Evolutionary conservation across 345 rosid species (phyloP).

Genomic region (Eucalyptus erythrocorys): DNA sequence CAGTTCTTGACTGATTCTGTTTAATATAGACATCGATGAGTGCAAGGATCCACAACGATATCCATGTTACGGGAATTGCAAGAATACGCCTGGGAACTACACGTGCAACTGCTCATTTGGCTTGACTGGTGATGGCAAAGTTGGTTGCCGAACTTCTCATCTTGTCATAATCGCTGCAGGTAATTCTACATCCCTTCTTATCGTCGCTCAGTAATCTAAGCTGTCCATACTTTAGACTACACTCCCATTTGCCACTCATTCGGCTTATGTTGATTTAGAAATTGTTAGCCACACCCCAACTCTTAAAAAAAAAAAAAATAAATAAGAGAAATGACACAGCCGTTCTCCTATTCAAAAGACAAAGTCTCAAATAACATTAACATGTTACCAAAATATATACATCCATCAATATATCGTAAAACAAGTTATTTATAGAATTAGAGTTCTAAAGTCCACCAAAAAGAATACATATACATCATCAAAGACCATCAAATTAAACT

Average conservation of each 20-base stretch:
- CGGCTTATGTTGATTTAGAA: no score
- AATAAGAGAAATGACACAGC: neutral
- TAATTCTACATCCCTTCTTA: neutral
- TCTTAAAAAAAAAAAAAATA: neutral
- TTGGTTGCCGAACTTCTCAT: neutral
- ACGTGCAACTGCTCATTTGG: neutral
- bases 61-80: neutral
- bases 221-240: neutral
- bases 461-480: neutral
- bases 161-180: neutral
- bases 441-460: neutral
- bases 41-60: neutral
- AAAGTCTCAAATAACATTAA: neutral
- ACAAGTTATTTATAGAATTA: neutral
- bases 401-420: neutral
- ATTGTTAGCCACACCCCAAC: neutral
- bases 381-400: neutral
- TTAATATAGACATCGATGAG: neutral
- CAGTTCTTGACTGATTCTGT: neutral
- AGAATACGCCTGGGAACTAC: neutral
- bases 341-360: neutral
- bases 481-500: neutral
- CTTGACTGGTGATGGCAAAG: neutral
- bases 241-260: rapidly evolving
- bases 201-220: neutral